A percentile compares a stretch with the other conserved stretches of the same genome.
phyloP scores from a whole-genome alignment of 805 yeast genomes.

The Ogataea philodendri region DNA sequence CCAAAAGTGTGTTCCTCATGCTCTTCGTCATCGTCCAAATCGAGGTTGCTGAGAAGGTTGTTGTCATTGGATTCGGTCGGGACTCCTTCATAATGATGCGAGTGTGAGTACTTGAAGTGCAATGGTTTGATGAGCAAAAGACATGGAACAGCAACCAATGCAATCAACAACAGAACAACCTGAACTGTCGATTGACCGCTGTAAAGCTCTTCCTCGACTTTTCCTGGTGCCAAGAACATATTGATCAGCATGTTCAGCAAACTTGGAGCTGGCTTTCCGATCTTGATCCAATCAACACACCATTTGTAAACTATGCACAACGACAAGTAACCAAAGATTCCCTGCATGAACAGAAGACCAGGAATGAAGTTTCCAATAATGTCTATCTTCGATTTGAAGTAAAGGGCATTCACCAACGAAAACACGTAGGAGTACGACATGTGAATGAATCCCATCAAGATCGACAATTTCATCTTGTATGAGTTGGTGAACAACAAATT shows the following conservation, averaged over 20 bases:
- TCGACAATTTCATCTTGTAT: constrained; percentile 94
- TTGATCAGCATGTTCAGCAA: constrained; percentile 90
- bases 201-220: constrained; percentile 74
- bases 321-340: constrained; percentile 90
- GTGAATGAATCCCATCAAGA: constrained; percentile 90
- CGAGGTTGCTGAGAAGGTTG: constrained; percentile 33
- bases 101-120: constrained; percentile 41
- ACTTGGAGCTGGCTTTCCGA: constrained; percentile 83
- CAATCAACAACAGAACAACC: constrained; percentile 65
- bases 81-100: constrained; percentile 51
- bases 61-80: constrained; percentile 30
- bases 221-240: constrained; percentile 95
- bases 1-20: constrained; percentile 72
- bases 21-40: constrained; percentile 50
- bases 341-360: constrained; percentile 91
- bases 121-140: constrained; percentile 81
- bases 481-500: constrained; percentile 87
- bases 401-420: constrained; percentile 75
- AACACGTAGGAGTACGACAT: constrained; percentile 89
- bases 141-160: constrained; percentile 91
- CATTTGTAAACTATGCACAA: constrained; percentile 88
- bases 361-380: constrained; percentile 92
- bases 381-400: constrained; percentile 71
- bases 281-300: constrained; percentile 86
- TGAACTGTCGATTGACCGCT: constrained; percentile 79